Conservation (phyloP, 768 basidiomycete genomes). For the Auricularia auricula-judae region DNA sequence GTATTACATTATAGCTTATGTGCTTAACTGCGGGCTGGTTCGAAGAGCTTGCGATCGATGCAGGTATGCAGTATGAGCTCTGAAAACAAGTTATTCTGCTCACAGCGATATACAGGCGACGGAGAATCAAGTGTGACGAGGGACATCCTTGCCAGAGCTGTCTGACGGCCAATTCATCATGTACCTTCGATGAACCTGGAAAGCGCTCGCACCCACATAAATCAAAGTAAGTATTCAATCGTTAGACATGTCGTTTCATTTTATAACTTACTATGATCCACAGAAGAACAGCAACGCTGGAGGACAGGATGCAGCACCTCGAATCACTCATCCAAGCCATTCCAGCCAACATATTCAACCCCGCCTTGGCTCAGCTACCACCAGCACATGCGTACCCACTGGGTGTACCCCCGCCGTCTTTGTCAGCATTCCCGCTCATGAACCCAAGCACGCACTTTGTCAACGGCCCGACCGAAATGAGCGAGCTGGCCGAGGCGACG, state of each 20-base stretch:
- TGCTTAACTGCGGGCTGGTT: slow-evolving; percentile 4
- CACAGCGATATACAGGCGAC: slow-evolving; percentile 35
- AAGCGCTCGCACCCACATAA: slow-evolving; percentile 81
- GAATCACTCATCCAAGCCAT: slow-evolving; percentile 80
- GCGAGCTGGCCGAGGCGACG: slow-evolving; percentile 41
- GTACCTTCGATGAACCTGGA: slow-evolving; percentile 80
- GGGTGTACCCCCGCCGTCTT: slow-evolving; percentile 67
- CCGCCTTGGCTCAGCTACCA: slow-evolving; percentile 21
- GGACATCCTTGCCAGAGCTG: slow-evolving; percentile 85
- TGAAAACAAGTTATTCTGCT: not conserved
- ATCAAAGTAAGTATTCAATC: slow-evolving; percentile 73
- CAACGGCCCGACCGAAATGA: slow-evolving; percentile 26
- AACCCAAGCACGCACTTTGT: slow-evolving; percentile 66
- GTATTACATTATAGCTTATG: not conserved
- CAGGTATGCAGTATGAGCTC: slow-evolving; percentile 42
- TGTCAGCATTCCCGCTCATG: slow-evolving; percentile 67
- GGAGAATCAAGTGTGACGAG: slow-evolving; percentile 82
- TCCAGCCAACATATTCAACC: slow-evolving; percentile 67
- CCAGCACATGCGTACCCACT: slow-evolving; percentile 31
- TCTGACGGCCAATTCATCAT: slow-evolving; percentile 68
- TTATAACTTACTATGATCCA: no score
- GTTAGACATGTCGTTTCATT: no score
- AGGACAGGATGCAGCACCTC: slow-evolving; percentile 82
- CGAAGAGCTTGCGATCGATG: slow-evolving; percentile 81
- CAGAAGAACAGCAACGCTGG: slow-evolving; percentile 74